Evolutionary conservation across 257 asterid genomes (phyloP).

Genomic region (Buddleja alternifolia): DNA sequence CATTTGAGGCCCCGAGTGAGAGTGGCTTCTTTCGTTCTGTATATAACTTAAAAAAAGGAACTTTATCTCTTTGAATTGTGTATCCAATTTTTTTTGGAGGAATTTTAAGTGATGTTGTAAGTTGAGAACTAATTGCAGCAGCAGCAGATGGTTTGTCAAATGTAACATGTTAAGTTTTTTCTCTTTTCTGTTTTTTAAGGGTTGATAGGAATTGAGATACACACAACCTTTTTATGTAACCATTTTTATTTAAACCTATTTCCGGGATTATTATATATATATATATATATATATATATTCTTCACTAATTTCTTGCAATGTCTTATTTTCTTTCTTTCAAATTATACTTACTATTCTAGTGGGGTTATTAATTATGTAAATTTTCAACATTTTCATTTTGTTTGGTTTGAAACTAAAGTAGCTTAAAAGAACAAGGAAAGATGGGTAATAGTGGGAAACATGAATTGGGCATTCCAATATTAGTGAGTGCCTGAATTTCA

Average conservation of each 20-base stretch:
- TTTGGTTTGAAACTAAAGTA: slow-evolving; percentile 3
- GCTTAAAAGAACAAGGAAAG: too few relatives aligned
- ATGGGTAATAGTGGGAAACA: background rate
- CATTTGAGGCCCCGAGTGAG: slow-evolving; percentile 72
- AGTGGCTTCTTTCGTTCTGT: slow-evolving; percentile 97
- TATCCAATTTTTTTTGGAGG: slow-evolving; percentile 29
- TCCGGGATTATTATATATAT: too few relatives aligned
- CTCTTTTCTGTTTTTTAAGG: slow-evolving; percentile 29
- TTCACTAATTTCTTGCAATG: slow-evolving; percentile 42
- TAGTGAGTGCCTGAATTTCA: slow-evolving; percentile 1
- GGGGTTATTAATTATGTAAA: too few relatives aligned
- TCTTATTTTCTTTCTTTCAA: slow-evolving; percentile 16
- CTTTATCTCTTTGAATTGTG: slow-evolving; percentile 17
- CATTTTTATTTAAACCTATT: slow-evolving; percentile 22
- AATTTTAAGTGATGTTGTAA: slow-evolving; percentile 21
- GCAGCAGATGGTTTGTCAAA: slow-evolving; percentile 26
- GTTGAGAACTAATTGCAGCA: slow-evolving; percentile 29
- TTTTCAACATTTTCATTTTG: background rate
- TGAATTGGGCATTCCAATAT: background rate
- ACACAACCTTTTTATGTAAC: slow-evolving; percentile 37
- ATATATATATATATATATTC: too few relatives aligned
- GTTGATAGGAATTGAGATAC: slow-evolving; percentile 14
- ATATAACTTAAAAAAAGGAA: slow-evolving; percentile 34
- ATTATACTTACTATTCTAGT: too few relatives aligned
- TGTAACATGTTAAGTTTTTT: slow-evolving; percentile 38